Conservation (phyloP, 2,329 filamentous ascomycete species). For the Fusarium cicatricum region DNA sequence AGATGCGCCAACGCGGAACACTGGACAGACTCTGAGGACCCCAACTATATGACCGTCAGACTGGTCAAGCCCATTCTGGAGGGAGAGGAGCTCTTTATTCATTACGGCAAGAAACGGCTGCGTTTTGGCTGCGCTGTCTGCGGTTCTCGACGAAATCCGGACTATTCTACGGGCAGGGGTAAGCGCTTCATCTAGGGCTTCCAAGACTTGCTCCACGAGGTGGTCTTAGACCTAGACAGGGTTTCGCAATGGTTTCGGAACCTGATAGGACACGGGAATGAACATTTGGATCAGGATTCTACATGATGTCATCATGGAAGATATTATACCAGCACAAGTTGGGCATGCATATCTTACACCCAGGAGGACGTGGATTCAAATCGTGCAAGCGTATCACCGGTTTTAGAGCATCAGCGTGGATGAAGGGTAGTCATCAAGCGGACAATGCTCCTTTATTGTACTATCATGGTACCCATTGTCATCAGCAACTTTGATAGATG, state of each 20-base stretch:
- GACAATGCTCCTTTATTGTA: slow-evolving; percentile 54
- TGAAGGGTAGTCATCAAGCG: slow-evolving; percentile 42
- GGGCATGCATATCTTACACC: background rate
- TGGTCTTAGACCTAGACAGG: background rate
- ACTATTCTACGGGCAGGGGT: background rate
- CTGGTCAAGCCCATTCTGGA: slow-evolving; percentile 25
- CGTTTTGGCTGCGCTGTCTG: slow-evolving; percentile 42
- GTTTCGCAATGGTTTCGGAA: background rate
- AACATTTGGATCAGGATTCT: too few species aligned
- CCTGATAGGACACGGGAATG: background rate
- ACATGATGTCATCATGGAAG: background rate
- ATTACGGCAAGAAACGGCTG: slow-evolving; percentile 44
- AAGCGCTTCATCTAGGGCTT: background rate
- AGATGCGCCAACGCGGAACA: slow-evolving; percentile 41
- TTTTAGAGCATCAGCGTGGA: slow-evolving; percentile 25
- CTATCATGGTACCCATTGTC: slow-evolving; percentile 56
- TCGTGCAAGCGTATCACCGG: slow-evolving; percentile 4
- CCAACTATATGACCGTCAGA: slow-evolving; percentile 32
- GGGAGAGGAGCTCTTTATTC: slow-evolving; percentile 49
- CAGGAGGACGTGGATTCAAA: background rate
- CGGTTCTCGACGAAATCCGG: background rate
- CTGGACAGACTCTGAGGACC: slow-evolving; percentile 7
- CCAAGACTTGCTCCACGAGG: background rate
- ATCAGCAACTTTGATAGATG: slow-evolving; percentile 56
- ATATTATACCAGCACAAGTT: too few species aligned